These are phyloP conservation scores for Mucor indicus DNA, from an alignment of 371 early-diverging fungal genomes.

Conservation along the genomic window DNA sequence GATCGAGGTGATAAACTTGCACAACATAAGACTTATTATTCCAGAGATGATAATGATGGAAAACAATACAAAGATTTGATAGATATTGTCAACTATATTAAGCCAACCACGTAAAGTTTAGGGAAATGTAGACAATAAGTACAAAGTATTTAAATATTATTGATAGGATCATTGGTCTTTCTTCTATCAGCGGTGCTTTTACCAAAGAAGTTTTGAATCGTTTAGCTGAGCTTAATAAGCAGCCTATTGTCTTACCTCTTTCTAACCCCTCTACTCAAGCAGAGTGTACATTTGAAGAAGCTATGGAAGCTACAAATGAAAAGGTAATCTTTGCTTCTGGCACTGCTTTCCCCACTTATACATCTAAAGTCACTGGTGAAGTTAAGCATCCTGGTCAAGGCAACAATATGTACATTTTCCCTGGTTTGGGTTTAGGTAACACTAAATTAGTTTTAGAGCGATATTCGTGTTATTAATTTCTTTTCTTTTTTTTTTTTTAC, in stretches of 20 bases:
- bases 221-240: constrained; percentile 71
- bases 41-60: constrained; percentile 75
- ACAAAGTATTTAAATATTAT: constrained; percentile 45
- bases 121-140: constrained; percentile 59
- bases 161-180: constrained; percentile 79
- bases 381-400: constrained; percentile 79
- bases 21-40: constrained; percentile 81
- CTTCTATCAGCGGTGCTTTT: constrained; percentile 78
- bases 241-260: constrained; percentile 93
- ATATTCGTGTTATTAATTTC: no score
- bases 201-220: constrained; percentile 53
- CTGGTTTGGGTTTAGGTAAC: constrained; percentile 94
- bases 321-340: constrained; percentile 91
- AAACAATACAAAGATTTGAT: constrained; percentile 65
- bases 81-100: constrained; percentile 72
- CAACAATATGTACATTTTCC: constrained; percentile 93
- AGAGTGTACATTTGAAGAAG: constrained; percentile 89
- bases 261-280: constrained; percentile 88
- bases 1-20: constrained; percentile 86
- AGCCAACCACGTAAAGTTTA: constrained; percentile 7
- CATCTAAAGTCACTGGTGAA: constrained; percentile 55
- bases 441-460: no score
- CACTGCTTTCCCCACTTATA: constrained; percentile 86
- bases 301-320: constrained; percentile 79
- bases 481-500: no score